These are phyloP conservation scores for Eucalyptus cloeziana DNA, from an alignment of 345 rosid species.

Conservation along the genomic window DNA sequence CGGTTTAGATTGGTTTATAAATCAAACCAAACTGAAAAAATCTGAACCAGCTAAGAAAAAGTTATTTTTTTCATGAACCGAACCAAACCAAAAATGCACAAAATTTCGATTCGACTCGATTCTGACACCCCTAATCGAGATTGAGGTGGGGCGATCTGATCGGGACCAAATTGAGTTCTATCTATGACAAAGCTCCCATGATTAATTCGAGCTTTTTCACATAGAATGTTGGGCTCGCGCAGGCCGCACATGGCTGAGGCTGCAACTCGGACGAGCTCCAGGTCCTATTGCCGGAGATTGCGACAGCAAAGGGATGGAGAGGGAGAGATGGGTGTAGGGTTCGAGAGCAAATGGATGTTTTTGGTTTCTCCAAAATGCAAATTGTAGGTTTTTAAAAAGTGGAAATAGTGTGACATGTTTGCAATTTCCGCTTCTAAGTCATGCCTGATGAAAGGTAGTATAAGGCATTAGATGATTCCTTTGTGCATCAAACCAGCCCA, in stretches of 20 bases:
- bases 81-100: too few relatives aligned
- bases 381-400: background rate
- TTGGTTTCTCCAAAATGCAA: background rate
- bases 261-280: background rate
- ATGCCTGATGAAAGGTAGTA: background rate
- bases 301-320: background rate
- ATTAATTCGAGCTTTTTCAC: background rate
- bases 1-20: accelerated
- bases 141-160: background rate
- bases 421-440: background rate
- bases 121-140: too few relatives aligned
- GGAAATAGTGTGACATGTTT: background rate
- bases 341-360: background rate
- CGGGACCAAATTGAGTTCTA: background rate
- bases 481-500: background rate
- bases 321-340: background rate
- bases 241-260: background rate
- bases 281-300: background rate
- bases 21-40: too few relatives aligned
- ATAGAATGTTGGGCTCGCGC: background rate
- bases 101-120: too few relatives aligned
- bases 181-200: background rate
- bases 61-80: accelerated
- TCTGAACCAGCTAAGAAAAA: too few relatives aligned
- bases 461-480: background rate